Evolutionary conservation across 805 yeast genomes (phyloP), one percentile per base, ranked within the genome.

Genomic region (Maudiozyma saulgeensis): DNA sequence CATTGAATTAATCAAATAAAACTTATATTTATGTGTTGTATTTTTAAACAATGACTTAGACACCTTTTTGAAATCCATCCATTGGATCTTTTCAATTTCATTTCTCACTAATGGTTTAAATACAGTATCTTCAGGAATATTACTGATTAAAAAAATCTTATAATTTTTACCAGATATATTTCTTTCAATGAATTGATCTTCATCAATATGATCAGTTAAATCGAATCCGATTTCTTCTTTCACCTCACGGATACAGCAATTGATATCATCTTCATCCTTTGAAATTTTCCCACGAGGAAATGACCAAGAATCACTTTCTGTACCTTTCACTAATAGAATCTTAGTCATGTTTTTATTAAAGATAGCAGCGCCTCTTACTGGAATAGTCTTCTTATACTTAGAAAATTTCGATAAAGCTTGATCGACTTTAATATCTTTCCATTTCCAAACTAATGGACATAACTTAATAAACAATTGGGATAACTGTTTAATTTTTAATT

Each of bases 281-380:
- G 95, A 87, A 50, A 93, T 93, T 67, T 93, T 93, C 6, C 99
- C 99, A 64, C 96, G 75, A 6, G 99, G 99, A 61, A 93, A 93
- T 7, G 96, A 85, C 98, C 98, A 93, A 1, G 84, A 69, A n/a
- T 75, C 64, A 12, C 89, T 77, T 54, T 87, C 95, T 45, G 82
- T 81, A 4, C 96, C 97, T 61, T 87, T 82, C 5, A 93, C 95
- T 54, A 93, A 69, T 28, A 95, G 62, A 11, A 87, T 71, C 61
- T 86, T 87, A 49, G 81, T 77, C 70, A 88, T 64, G 34, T 75
- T 77, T 47, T 76, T 72, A 62, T 87, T 89, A 59, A 93, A 76
- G 47, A 95, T 72, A 8, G 96, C 96, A 43, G 91, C 93, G 32
- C 99, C 99, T 59, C 99, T 76, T 1, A 93, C 99, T 0, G 99